Evolutionary conservation across 2,329 filamentous ascomycete species (phyloP), one percentile per base, ranked within the genome.

Genomic region (Raffaelea albimanens): DNA sequence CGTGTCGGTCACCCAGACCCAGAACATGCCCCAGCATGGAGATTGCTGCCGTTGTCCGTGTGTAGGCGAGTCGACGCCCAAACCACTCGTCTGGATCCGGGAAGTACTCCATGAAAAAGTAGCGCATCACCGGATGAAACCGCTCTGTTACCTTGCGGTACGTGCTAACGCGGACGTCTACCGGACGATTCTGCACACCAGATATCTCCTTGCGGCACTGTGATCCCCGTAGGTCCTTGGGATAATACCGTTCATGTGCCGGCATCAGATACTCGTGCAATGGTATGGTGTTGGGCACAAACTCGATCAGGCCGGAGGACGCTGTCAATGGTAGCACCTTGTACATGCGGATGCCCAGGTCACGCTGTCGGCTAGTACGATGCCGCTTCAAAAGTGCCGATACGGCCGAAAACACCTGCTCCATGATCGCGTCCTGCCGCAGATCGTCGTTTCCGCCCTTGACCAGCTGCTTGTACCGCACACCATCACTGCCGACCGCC

Each of bases 401-500:
- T 20, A 96, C 93, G 65, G 95, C 89, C 50, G 90, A 87, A 62
- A 98, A 99, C 1, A 98, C 93, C 66, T 99, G 93, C 65, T 98
- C 94, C 94, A 99, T 99, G 71, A 81, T 98, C 40, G 91, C 88
- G 59, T 99, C 93, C 68, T 98, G 93, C 9, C 94, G 85, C 13
- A 99, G 76, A 61, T 98, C 91, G 62, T 98, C 93, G 59, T 91
- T 91, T 18, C 93, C 90, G 52, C 89, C 89, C 72, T 98, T 98
- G 61, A 95, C 87, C 52, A 98, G 72, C 65, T 96, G 89, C 63
- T 87, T 95, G 67, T 90, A 95, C 33, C 75, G 77, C 48, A 75
- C 69, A 7, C 93, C 94, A 63, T 96, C 79, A 18, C 77, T 86
- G 16, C 82, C 87, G 19, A 87, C 65, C 2, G 84, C 86, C 0